Evolutionary conservation across 768 basidiomycete genomes (phyloP), one percentile per base, ranked within the genome.

Genomic region (Panellus pusillus): DNA sequence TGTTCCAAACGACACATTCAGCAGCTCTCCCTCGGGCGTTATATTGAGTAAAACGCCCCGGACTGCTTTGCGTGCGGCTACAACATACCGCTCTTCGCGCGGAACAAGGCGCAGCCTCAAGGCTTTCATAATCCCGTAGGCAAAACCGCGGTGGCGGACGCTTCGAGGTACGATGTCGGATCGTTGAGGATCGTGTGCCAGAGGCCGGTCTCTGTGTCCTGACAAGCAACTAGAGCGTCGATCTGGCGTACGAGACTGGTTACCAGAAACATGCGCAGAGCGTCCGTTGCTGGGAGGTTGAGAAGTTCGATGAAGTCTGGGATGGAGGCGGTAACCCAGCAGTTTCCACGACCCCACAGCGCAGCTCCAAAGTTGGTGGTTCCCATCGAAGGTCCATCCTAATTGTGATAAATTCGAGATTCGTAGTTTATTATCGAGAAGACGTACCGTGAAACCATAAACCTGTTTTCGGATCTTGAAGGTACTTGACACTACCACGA

Each of bases 131-230:
- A 79, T 77, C 2, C 76, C 78, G 60, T 76, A 78, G 13, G 77
- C 74, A 61, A 79, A 79, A 5, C 77, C 28, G 77, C 78, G 3
- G 76, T 74, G 12, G 73, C 73, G 2, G 76, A 79, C 3, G 74
- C 75, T 63, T 82, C 79, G 18, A 81, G 68, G 61, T 82, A 81
- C 17, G 75, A 78, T 2, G 69, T 72, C 24, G 73, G 67, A 64
- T 80, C 80, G 57, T 79, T 76, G 37, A 83, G 64, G 47, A 82
- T 71, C 13, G 81, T 82, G 60, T 79, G 79, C 80, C 80, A 82
- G 13, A 82, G 66, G 2, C 79, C 79, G 6, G 74, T 73, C 43
- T 65, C 56, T 44, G 53, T 48, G 58, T 82, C 77, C 58, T 81
- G 80, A 31, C 61, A 72, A 47, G 65, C 63, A 29, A 80, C 72